phyloP scores from a whole-genome alignment of 345 rosid species.

The Citrus maxima region DNA sequence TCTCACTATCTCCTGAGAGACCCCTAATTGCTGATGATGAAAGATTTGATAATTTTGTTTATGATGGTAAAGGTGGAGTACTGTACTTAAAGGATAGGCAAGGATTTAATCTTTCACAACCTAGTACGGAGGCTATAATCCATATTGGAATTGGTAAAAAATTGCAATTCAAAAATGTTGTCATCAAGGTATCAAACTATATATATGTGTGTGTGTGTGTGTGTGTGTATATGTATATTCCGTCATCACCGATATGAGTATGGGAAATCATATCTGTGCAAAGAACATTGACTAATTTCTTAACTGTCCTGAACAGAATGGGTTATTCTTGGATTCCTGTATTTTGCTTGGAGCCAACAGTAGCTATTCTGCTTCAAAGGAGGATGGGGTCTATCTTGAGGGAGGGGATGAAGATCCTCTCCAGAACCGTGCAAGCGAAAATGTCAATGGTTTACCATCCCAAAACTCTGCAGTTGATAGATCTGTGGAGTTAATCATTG shows the following conservation, averaged over 20 bases:
- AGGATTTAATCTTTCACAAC: constrained; percentile 55
- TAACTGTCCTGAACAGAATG: constrained; percentile 51
- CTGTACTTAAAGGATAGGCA: constrained; percentile 69
- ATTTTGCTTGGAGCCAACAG: constrained; percentile 74
- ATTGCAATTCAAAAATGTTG: constrained; percentile 79
- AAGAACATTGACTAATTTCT: not conserved
- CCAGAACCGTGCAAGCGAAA: constrained; percentile 34
- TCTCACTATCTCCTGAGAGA: constrained; percentile 68
- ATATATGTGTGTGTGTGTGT: no score
- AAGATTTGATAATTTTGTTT: constrained; percentile 63
- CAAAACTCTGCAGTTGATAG: constrained; percentile 41
- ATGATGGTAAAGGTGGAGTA: constrained; percentile 88
- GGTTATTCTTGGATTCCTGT: constrained; percentile 86
- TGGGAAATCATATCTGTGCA: not conserved
- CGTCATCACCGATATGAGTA: not conserved
- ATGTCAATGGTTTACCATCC: constrained; percentile 30
- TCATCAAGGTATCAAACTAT: constrained; percentile 53
- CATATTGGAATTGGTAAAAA: constrained; percentile 76
- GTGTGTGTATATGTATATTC: no score
- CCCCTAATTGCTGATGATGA: constrained; percentile 88
- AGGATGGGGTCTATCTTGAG: constrained; percentile 66
- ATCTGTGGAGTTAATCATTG: constrained; percentile 61
- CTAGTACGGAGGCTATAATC: constrained; percentile 70
- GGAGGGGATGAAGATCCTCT: constrained; percentile 42
- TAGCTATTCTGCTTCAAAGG: constrained; percentile 64